These are phyloP conservation scores for Cladosporium sp. DNA, from an alignment of 2,329 filamentous ascomycete genomes.

Conservation along the genomic window DNA sequence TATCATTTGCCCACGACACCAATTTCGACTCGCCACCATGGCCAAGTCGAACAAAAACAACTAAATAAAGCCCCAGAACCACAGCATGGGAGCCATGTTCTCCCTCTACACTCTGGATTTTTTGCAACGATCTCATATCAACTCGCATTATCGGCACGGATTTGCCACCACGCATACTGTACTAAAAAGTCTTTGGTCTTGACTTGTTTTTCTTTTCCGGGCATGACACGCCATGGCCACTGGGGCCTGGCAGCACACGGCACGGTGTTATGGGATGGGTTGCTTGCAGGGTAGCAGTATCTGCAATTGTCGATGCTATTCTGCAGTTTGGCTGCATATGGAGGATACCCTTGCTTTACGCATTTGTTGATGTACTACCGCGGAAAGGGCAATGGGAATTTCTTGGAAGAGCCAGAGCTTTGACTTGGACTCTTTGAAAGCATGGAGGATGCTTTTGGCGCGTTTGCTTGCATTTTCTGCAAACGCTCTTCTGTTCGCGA, in stretches of 20 bases:
- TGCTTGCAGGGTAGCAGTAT: constrained; percentile 9
- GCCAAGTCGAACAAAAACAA: constrained; percentile 1
- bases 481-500: neutral
- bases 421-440: constrained; percentile 8
- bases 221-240: constrained; percentile 8
- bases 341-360: constrained; percentile 14
- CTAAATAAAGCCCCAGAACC: constrained; percentile 14
- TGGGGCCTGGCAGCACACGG: constrained; percentile 1
- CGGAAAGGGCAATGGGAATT: neutral
- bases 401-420: constrained; percentile 5
- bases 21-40: neutral
- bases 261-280: constrained; percentile 1
- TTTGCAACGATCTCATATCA: neutral
- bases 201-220: neutral
- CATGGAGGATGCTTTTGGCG: constrained; percentile 7
- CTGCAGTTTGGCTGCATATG: constrained; percentile 11
- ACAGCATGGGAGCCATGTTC: constrained; percentile 16
- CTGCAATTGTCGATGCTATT: constrained; percentile 7
- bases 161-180: constrained; percentile 14
- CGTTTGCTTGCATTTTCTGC: constrained; percentile 13
- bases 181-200: constrained; percentile 11
- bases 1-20: neutral
- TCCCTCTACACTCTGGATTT: constrained; percentile 16
- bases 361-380: constrained; percentile 14
- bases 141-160: constrained; percentile 9